Evolutionary conservation across 164 flowering plant genomes (phyloP), one percentile per base, ranked within the genome.

Genomic region (Annona squamosa): DNA sequence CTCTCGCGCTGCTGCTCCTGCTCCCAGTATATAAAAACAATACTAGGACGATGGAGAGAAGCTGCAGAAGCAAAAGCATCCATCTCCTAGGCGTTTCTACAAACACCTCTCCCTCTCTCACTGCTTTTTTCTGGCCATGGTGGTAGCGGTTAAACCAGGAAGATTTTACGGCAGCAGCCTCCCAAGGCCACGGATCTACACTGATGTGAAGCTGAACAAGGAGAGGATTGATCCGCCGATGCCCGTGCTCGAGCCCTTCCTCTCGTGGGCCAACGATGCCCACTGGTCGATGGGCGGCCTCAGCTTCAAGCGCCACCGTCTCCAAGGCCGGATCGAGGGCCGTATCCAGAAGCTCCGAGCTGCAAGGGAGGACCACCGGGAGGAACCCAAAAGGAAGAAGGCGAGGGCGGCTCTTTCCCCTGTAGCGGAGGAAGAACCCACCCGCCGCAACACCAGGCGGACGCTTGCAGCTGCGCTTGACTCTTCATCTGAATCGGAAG

Each of bases 211-310:
- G 82, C 61, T 78, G 74, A 89, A 73, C 83, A 65, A 74, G 3
- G 81, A 77, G 2, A 85, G 97, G 16, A 82, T 94, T 26, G 93
- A 91, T 52, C 98, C 98, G 1, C 98, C 97, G 0, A 4, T 71
- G 2, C 76, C 92, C 0, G 87, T 91, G 1, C 65, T 78, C 46
- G 95, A 88, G 17, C 90, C 99, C 17, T 74, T 94, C 0, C 85
- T 92, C 16, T 78, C 89, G 0, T 94, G 99, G 99, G 99, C 99
- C 1, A 68, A 74, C 18, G 92, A 92, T 4, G 97, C 97, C 10
- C 99, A 94, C 77, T 94, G 97, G 99, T 87, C 97, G 10, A 94
- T 92, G 99, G 97, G 99, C 0, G 97, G 99, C 26, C 87, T 89
- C 64, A 86, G 85, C 81, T 82, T 87, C 87, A 73, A 79, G 68